Base-by-base conservation (phyloP, 495 filamentous ascomycete species). In the Annulohypoxylon bovei region DNA sequence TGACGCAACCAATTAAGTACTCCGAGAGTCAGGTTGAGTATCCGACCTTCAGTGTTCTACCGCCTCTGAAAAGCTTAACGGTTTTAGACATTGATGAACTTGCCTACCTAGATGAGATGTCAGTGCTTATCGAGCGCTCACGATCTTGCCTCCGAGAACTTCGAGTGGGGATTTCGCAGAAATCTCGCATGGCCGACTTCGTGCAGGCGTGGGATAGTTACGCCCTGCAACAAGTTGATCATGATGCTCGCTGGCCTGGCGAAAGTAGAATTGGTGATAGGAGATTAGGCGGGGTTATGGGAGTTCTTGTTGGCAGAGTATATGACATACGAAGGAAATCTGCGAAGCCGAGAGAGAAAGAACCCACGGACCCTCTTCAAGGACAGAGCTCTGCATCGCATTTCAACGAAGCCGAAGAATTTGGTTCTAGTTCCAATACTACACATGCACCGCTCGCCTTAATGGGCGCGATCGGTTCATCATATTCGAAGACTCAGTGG, bases 71-170 rank as follows among this genome's bases (percentile, higher is more conserved):
- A 77, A 94, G 89, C 70, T 79, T 97, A 62, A 92, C 87, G 25
- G 94, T 95, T 8, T 83, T 98, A 44, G 92, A 97, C 68, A 93
- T 98, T 49, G 95, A 98, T 70, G 93, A 97, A 74, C 81, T 92
- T 6, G 86, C 89, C 18, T 97, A 98, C 80, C 78, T 97, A 37
- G 93, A 97, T 72, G 95, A 98, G 79, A 90, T 97, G 85, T 92
- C 90, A 35, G 82, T 91, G 50, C 85, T 97, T 2, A 90, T 98
- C 63, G 90, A 89, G 54, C 86, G 89, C 16, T 96, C 92, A 18
- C 86, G 86, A 64, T 81, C 84, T 66, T 81, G 82, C 16, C 81
- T 98, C 18, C 84, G 85, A 33, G 94, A 97, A 79, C 81, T 98
- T 32, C 86, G 93, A 33, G 86, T 97, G 4, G 93, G 94, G 4